These are phyloP conservation scores for Suillus alpinus DNA, from an alignment of 768 basidiomycete species.

Conservation along the genomic window DNA sequence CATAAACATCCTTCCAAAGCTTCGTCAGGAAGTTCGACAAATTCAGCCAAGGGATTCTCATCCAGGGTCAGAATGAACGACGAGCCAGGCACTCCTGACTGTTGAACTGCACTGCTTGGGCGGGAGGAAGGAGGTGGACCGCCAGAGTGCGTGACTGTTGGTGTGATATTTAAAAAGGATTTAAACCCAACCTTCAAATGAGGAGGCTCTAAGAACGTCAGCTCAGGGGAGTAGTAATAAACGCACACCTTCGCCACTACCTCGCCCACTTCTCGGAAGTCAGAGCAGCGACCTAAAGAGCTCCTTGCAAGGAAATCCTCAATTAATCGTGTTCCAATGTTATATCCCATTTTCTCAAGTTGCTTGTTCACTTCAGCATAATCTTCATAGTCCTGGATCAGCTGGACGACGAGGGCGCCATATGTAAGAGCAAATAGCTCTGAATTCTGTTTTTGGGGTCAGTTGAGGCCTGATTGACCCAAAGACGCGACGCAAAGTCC, in stretches of 20 bases:
- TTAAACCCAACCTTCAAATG: conserved; percentile 88
- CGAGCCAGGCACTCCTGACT: conserved; percentile 44
- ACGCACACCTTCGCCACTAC: conserved; percentile 83
- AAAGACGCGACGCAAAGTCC: conserved; percentile 10
- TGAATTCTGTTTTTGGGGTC: conserved; percentile 67
- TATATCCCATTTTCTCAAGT: conserved; percentile 99
- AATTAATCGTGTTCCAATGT: conserved; percentile 93
- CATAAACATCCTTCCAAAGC: conserved; percentile 89
- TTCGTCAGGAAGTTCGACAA: conserved; percentile 95
- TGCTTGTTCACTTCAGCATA: conserved; percentile 94
- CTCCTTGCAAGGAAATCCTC: conserved; percentile 97
- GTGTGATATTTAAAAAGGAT: conserved; percentile 91
- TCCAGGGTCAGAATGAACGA: conserved; percentile 85
- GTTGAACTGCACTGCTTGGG: conserved; percentile 40
- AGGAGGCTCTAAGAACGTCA: not conserved
- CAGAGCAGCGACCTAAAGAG: conserved; percentile 84
- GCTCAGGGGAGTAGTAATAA: not conserved
- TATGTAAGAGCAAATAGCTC: conserved; percentile 97
- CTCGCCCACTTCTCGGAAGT: conserved; percentile 94
- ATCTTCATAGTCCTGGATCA: conserved; percentile 99
- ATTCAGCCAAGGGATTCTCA: conserved; percentile 95
- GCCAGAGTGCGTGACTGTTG: conserved; percentile 69
- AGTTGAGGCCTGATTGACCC: conserved; percentile 17
- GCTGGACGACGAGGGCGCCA: conserved; percentile 95
- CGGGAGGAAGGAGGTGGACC: conserved; percentile 52